Conservation (phyloP, 257 asterid genomes). For the Nicotiana sylvestris region DNA sequence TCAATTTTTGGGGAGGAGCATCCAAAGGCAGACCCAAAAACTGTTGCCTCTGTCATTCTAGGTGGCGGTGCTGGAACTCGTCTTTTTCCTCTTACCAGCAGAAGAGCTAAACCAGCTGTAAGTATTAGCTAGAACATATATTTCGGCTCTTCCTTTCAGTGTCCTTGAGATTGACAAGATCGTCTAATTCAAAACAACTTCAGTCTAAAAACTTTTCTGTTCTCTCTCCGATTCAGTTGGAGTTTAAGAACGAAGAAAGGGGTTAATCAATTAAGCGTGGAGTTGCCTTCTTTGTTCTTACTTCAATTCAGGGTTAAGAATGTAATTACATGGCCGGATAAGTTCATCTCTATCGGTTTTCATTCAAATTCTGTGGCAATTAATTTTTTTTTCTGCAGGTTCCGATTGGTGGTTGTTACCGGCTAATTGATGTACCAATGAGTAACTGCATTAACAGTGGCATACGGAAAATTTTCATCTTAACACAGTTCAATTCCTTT, state of each 20-base stretch:
- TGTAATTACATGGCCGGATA: neutral
- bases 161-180: neutral
- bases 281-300: neutral
- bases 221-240: neutral
- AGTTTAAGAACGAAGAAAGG: neutral
- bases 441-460: slow-evolving; percentile 98
- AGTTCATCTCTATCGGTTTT: neutral
- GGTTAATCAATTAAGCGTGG: neutral
- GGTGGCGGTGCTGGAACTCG: slow-evolving; percentile 99
- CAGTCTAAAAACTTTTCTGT: neutral
- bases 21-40: slow-evolving; percentile 58
- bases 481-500: slow-evolving; percentile 91
- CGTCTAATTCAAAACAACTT: neutral
- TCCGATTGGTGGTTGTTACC: slow-evolving; percentile 89
- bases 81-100: slow-evolving; percentile 90
- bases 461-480: slow-evolving; percentile 74
- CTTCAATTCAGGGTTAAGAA: neutral
- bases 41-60: slow-evolving; percentile 74
- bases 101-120: slow-evolving; percentile 95
- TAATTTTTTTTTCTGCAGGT: slow-evolving; percentile 40
- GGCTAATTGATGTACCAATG: slow-evolving; percentile 95
- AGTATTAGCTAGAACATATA: slow-evolving; percentile 19
- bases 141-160: neutral
- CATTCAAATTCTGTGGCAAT: neutral
- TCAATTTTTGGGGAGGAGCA: slow-evolving; percentile 35